A percentile compares a stretch with the other conserved stretches of the same genome.
Evolutionary conservation across 1,139 yeast genomes (phyloP).

Genomic region (Suhomyces terraborum): DNA sequence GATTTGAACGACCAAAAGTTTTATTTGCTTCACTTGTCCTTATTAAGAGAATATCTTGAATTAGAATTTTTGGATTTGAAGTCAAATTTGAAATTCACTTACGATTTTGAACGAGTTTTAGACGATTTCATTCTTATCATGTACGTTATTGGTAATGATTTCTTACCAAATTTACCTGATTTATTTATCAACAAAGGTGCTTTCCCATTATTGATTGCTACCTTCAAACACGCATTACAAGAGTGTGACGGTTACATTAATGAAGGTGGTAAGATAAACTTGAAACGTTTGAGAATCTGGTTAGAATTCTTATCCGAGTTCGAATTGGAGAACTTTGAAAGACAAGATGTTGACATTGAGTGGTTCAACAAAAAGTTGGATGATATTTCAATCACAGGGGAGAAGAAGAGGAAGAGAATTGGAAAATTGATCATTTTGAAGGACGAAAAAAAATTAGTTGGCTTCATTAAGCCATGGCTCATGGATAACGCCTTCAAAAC

Average conservation of each 20-base stretch:
- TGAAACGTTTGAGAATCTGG: slow-evolving; percentile 73
- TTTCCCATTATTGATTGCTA: slow-evolving; percentile 81
- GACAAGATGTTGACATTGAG: slow-evolving; percentile 78
- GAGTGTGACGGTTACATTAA: slow-evolving; percentile 83
- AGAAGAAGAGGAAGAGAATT: slow-evolving; percentile 61
- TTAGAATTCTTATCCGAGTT: slow-evolving; percentile 66
- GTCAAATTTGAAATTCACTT: slow-evolving; percentile 65
- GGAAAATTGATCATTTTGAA: slow-evolving; percentile 70
- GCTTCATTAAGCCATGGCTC: slow-evolving; percentile 70
- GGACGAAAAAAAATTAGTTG: slow-evolving; percentile 68
- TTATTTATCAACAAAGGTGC: slow-evolving; percentile 94
- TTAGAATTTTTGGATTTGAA: slow-evolving; percentile 78
- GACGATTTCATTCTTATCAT: slow-evolving; percentile 92
- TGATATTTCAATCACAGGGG: slow-evolving; percentile 73
- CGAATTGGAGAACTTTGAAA: slow-evolving; percentile 81
- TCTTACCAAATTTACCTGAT: slow-evolving; percentile 96
- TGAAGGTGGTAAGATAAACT: slow-evolving; percentile 77
- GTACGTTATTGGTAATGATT: slow-evolving; percentile 97
- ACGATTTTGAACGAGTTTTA: slow-evolving; percentile 82
- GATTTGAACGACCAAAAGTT: slow-evolving; percentile 80
- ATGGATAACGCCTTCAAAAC: slow-evolving; percentile 41
- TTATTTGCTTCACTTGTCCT: slow-evolving; percentile 76
- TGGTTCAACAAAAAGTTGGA: slow-evolving; percentile 90
- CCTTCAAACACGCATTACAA: slow-evolving; percentile 79
- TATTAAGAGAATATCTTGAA: slow-evolving; percentile 87